Evolutionary conservation across 305 asterid species (phyloP), one percentile per base, ranked within the genome.

Genomic region (Ajuga reptans): DNA sequence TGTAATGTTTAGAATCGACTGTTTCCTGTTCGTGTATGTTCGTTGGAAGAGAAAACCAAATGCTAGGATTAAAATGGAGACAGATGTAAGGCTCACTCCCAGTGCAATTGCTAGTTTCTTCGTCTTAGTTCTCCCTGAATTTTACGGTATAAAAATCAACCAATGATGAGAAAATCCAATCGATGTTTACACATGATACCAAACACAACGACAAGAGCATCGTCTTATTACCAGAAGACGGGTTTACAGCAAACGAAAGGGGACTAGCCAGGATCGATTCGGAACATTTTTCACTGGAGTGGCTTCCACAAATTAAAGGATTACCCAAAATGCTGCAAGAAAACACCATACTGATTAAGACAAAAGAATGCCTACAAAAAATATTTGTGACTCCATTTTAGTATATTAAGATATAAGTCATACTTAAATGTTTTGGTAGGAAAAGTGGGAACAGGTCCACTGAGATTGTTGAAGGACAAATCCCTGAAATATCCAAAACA

Each of bases 351-450:
- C 21, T 24, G 21, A 56, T 72, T 34, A 47, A 17, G 6, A 56
- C 66, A 64, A 29, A 43, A 34, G 9, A 39, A 69, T 51, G 49
- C 55, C 31, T 16, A 12, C 18, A 47, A 10, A 53, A 21, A 66
- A 55, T 27, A 70, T 55, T 63, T 63, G 62, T 42, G 64, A 66
- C 39, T 57, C 75, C 36, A 47, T 60, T 63, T 61, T 46, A 55
- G 62, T 21, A 21, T 21, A 21, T 0, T 21, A 21, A 21, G 2
- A 21, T 1, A 75, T 78, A 78, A 78, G 18, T 37, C 89, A 77
- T 87, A 91, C 96, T 86, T 89, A 73, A 92, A 89, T 78, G 91
- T 89, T 81, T 87, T 87, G 71, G 96, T 75, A 15, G 92, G 89
- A 65, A 87, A 85, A 64, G 74, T 82, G 36, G 95, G 96, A 75